Base-by-base conservation (phyloP, 2,329 filamentous ascomycete species). In the Fusarium temperatum region DNA sequence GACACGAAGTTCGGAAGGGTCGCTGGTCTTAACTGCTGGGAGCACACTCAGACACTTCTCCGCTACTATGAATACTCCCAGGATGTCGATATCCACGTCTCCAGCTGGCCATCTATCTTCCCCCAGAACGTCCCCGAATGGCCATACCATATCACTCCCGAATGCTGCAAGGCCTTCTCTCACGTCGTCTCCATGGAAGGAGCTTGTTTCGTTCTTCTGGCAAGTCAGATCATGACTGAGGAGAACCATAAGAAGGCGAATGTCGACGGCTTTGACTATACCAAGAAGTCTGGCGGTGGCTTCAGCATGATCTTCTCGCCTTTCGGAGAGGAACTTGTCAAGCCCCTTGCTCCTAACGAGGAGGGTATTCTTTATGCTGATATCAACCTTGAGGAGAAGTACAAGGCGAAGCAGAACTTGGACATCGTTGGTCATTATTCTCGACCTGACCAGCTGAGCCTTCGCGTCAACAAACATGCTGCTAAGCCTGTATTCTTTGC, bases 101-200 rank as follows among this genome's bases (percentile, higher is more conserved):
- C 85, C 7, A 83, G 82, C 41, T 88, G 87, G 86, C 87, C 86
- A 0, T 62, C 71, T 2, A 58, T 70, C 48, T 77, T 63, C 18
- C 60, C 60, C 18, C 41, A 58, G 56, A 44, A 73, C 22, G 42
- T 57, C 10, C 67, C 75, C 1, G 67, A 68, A 26, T 79, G 75
- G 51, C 72, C 77, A 9, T 78, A 75, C 56, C 77, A 74, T 38
- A 80, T 81, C 60, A 63, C 73, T 0, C 54, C 45, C 5, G 73
- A 72, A 5, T 76, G 77, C 45, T 73, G 74, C 36, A 77, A 78
- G 36, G 47, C 58, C 20, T 81, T 89, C 8, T 85, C 87, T 0
- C 86, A 86, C 57, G 83, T 85, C 0, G 89, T 90, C 70, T 88
- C 89, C 0, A 85, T 90, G 26, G 89, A 91, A 71, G 85, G 86